Evolutionary conservation across 23 red algal species (phyloP), one percentile per base, ranked within the genome.

Genomic region (Gracilaria caudata): DNA sequence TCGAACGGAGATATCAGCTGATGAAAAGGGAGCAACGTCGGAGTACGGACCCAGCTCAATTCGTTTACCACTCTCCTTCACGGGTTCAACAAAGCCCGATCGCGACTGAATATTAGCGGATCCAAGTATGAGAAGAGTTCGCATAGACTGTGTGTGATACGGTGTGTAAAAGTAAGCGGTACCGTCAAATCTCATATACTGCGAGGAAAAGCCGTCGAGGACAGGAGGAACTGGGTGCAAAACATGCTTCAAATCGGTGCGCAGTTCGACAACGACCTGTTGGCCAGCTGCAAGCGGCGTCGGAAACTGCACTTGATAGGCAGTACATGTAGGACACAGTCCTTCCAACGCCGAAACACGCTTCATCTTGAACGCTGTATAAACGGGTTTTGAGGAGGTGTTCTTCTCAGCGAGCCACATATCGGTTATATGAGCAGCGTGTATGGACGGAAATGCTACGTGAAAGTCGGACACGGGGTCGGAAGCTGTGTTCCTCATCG

Each of bases 41-140:
- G 53, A 55, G 68, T 86, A 93, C 8, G 90, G 90, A 2, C 90
- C 90, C 57, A 86, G 53, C 26, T 45, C 59, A 11, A 93, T 53
- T 49, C 66, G 64, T 1, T 53, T 68, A 20, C 81, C 73, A 19
- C 14, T 44, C 26, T 86, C 17, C 20, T 32, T 35, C 3, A 79
- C 49, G 11, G 90, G 90, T n/a, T 80, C 45, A 21, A 68, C 47
- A 28, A 80, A 68, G 16, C 64, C 65, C 6, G 60, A 40, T 10
- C 34, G 57, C 3, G 46, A 76, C 14, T 65, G 79, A 19, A 86
- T 34, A 19, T 51, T 43, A 21, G 37, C 17, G 17, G 80, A 80
- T 40, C 54, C 57, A 8, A 93, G 72, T 12, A 66, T 39, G 26
- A 93, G 49, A 32, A 54, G 57, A 17, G 90, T 93, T 28, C 44